Conservation (phyloP, 1,284 basidiomycete genomes). For the Blastosporella zonata region DNA sequence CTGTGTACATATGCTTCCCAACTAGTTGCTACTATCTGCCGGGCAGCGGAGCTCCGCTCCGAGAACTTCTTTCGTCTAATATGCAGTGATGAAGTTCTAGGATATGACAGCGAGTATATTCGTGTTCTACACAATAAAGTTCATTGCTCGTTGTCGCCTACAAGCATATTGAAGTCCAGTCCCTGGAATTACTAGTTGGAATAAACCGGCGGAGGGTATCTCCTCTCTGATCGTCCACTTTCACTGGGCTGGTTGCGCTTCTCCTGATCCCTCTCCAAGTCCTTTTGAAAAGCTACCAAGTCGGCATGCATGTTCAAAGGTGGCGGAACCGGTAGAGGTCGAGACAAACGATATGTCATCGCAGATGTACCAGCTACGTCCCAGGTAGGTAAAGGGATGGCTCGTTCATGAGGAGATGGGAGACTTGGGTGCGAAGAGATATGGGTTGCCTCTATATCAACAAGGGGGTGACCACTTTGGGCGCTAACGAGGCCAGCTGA, state of each 20-base stretch:
- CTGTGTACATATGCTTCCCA: slow-evolving; percentile 3
- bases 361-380: neutral
- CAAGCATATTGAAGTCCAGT: no score
- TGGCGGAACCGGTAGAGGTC: slow-evolving; percentile 3
- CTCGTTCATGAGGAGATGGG: slow-evolving; percentile 10
- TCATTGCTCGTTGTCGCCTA: neutral
- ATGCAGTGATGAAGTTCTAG: no score
- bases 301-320: slow-evolving; percentile 20
- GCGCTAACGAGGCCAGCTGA: neutral
- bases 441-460: neutral
- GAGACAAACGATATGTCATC: neutral
- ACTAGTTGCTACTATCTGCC: neutral
- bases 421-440: neutral
- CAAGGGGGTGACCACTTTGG: neutral
- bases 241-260: slow-evolving; percentile 12
- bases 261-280: slow-evolving; percentile 28
- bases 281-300: slow-evolving; percentile 29
- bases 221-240: neutral
- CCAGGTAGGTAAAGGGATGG: neutral
- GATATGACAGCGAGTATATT: no score
- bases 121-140: neutral
- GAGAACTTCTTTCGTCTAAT: neutral
- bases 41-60: slow-evolving; percentile 11
- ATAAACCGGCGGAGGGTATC: slow-evolving; percentile 14
- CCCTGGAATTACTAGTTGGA: slow-evolving; percentile 8